Percentiles rank a stretch among this genome's conserved stretches.
Conservation (phyloP, 331 rosid species). For the Malus hybrid region DNA sequence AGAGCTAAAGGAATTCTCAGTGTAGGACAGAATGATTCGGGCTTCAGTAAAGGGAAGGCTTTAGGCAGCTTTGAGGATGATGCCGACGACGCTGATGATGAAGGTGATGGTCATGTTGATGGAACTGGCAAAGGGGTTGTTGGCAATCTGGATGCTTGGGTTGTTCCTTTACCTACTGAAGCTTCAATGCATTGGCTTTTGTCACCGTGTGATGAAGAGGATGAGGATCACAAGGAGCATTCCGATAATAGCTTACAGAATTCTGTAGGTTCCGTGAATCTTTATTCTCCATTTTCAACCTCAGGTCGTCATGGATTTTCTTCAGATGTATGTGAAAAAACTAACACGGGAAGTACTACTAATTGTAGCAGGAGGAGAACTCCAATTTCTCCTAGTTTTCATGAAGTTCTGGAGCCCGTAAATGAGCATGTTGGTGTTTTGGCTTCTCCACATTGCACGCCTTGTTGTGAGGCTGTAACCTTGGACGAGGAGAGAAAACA, state of each 20-base stretch:
- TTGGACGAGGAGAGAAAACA: slow-evolving; percentile 18
- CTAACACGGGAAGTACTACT: too few species aligned
- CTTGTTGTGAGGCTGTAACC: slow-evolving; percentile 18
- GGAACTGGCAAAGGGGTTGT: too few species aligned
- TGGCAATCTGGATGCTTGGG: slow-evolving; percentile 19
- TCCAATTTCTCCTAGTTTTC: slow-evolving; percentile 22
- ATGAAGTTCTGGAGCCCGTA: slow-evolving; percentile 36
- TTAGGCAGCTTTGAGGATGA: slow-evolving; percentile 27
- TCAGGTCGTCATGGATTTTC: slow-evolving; percentile 21
- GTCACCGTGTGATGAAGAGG: slow-evolving; percentile 48
- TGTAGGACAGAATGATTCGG: slow-evolving; percentile 37
- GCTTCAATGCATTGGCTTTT: slow-evolving; percentile 80
- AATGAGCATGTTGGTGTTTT: slow-evolving; percentile 20
- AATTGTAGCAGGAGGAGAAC: too few species aligned
- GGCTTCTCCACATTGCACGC: slow-evolving; percentile 34
- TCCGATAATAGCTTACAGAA: slow-evolving; percentile 22
- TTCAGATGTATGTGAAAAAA: too few species aligned
- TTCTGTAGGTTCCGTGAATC: slow-evolving; percentile 25
- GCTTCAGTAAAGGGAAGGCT: slow-evolving; percentile 23
- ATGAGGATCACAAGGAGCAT: slow-evolving; percentile 26
- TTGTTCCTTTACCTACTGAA: slow-evolving; percentile 60
- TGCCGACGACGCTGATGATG: not conserved
- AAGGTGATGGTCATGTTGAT: not conserved
- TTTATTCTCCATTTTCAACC: slow-evolving; percentile 35
- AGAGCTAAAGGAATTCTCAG: slow-evolving; percentile 77